These are phyloP conservation scores for Lindgomyces ingoldianus DNA, from an alignment of 495 filamentous ascomycete genomes.

Conservation along the genomic window DNA sequence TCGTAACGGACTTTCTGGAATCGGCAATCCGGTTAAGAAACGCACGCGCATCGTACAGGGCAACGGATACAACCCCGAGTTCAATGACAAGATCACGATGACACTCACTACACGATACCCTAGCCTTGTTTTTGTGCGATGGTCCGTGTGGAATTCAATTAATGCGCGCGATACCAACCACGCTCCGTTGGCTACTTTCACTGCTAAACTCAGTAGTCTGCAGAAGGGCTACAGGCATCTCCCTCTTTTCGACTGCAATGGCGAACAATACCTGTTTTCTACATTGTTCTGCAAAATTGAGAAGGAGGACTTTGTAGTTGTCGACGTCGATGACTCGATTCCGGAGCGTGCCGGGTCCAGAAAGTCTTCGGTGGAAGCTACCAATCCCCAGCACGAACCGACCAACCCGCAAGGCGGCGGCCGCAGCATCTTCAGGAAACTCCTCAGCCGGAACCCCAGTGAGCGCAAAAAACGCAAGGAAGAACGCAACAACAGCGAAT, in stretches of 20 bases:
- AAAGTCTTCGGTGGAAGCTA: constrained; percentile 7
- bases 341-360: background rate
- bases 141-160: constrained; percentile 80
- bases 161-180: constrained; percentile 65
- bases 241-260: constrained; percentile 84
- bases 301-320: constrained; percentile 59
- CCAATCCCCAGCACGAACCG: constrained; percentile 13
- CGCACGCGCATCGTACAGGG: constrained; percentile 75
- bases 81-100: constrained; percentile 72
- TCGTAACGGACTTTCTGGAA: constrained; percentile 64
- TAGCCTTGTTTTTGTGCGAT: constrained; percentile 89
- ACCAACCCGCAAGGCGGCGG: background rate
- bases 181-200: constrained; percentile 79
- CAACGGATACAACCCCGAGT: constrained; percentile 91
- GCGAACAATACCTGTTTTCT: constrained; percentile 91
- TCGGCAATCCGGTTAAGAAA: constrained; percentile 73
- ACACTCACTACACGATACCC: constrained; percentile 86
- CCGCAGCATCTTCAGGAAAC: constrained; percentile 27
- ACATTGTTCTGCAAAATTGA: constrained; percentile 87
- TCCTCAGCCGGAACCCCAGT: constrained; percentile 28
- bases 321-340: constrained; percentile 44
- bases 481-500: constrained; percentile 17
- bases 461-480: constrained; percentile 36
- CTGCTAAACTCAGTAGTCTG: constrained; percentile 83
- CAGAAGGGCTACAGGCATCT: constrained; percentile 96